Conservation (phyloP, 495 filamentous ascomycete species). For the Aspergillus biplanus region DNA sequence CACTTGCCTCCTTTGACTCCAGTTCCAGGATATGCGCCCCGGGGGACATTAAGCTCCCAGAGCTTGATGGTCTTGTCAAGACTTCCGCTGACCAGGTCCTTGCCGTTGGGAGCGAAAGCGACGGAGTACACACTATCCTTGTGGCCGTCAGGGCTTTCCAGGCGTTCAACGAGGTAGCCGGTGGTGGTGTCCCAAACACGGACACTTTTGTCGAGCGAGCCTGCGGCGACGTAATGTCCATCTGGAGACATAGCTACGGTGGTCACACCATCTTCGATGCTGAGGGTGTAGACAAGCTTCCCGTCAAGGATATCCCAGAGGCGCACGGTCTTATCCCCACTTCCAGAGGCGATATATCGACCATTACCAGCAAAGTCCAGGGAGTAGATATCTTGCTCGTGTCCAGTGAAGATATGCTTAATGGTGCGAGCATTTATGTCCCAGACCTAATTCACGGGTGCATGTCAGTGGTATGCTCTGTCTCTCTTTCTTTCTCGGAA, state of each 20-base stretch:
- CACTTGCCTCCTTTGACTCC: slow-evolving; percentile 78
- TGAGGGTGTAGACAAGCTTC: slow-evolving; percentile 73
- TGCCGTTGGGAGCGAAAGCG: slow-evolving; percentile 85
- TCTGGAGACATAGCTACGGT: slow-evolving; percentile 92
- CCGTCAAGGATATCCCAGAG: slow-evolving; percentile 85
- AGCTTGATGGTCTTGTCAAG: slow-evolving; percentile 95
- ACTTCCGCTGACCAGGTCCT: slow-evolving; percentile 85
- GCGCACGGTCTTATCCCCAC: slow-evolving; percentile 84
- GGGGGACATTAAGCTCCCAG: slow-evolving; percentile 80
- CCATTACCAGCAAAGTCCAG: slow-evolving; percentile 87
- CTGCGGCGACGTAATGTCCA: slow-evolving; percentile 82
- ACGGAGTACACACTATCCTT: slow-evolving; percentile 93
- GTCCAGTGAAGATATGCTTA: slow-evolving; percentile 79
- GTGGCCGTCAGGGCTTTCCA: slow-evolving; percentile 85
- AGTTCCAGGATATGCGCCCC: slow-evolving; percentile 61
- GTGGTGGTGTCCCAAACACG: slow-evolving; percentile 83
- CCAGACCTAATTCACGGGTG: slow-evolving; percentile 68
- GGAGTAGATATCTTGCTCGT: slow-evolving; percentile 95
- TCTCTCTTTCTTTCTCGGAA: no score
- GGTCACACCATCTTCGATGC: slow-evolving; percentile 88
- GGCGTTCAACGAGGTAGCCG: slow-evolving; percentile 80
- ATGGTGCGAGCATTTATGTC: slow-evolving; percentile 77
- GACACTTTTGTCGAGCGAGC: slow-evolving; percentile 88
- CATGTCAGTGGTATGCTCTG: background rate
- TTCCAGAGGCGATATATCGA: slow-evolving; percentile 85